Percentiles rank a stretch among this genome's conserved stretches.
These are phyloP conservation scores for Andrographis paniculata DNA, from an alignment of 305 asterid species.

Conservation along the genomic window DNA sequence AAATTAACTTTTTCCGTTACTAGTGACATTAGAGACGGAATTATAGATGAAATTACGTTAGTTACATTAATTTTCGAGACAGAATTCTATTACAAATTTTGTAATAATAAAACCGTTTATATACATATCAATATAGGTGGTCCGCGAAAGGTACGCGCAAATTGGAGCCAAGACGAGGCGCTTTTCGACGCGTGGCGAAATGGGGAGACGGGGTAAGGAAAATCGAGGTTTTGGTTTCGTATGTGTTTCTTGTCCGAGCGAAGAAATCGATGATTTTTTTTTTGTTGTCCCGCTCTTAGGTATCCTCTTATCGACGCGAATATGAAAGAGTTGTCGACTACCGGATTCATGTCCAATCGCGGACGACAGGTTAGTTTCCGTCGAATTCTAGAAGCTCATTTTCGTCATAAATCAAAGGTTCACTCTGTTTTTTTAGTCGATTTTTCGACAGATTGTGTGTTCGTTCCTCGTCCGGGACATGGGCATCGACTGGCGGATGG, in stretches of 20 bases:
- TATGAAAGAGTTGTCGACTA: constrained; percentile 68
- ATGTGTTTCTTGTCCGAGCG: not conserved
- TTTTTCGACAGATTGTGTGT: constrained; percentile 64
- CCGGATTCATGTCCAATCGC: constrained; percentile 98
- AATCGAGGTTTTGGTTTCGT: not conserved
- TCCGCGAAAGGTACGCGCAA: constrained; percentile 45
- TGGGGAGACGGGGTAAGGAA: constrained; percentile 71
- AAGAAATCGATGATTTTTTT: constrained; percentile 12
- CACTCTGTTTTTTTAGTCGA: too few relatives aligned
- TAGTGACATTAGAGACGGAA: too few relatives aligned
- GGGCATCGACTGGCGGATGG: constrained; percentile 98
- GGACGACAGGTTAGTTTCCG: constrained; percentile 74
- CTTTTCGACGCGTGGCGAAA: constrained; percentile 76
- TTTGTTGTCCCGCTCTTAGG: constrained; percentile 25
- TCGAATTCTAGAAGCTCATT: too few relatives aligned
- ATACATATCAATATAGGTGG: constrained; percentile 47
- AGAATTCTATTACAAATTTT: too few relatives aligned
- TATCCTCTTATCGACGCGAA: constrained; percentile 90
- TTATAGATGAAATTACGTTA: too few relatives aligned
- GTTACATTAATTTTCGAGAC: too few relatives aligned
- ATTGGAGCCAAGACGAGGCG: constrained; percentile 66
- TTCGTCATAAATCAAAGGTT: too few relatives aligned
- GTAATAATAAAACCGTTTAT: too few relatives aligned
- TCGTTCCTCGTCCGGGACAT: constrained; percentile 96
- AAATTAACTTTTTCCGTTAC: too few relatives aligned